Percentiles rank a stretch among this genome's conserved stretches.
These are phyloP conservation scores for Fonsecaea erecta DNA, from an alignment of 2,329 filamentous ascomycete species.

Conservation along the genomic window DNA sequence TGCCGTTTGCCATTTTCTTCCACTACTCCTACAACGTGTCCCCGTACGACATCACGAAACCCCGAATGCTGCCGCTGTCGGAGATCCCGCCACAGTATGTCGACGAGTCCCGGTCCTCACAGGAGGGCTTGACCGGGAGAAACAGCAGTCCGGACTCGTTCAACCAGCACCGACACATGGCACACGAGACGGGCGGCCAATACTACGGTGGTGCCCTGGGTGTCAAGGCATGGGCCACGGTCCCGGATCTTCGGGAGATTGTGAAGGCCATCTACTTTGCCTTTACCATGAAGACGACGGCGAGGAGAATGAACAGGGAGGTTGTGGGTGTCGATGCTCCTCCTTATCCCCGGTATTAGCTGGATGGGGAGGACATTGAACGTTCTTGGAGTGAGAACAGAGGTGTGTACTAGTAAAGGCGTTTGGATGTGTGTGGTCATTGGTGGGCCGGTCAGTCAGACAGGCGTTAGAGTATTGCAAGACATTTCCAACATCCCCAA, in stretches of 20 bases:
- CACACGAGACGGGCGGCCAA: background rate
- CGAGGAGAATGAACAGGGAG: conserved; percentile 16
- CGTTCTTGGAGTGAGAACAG: background rate
- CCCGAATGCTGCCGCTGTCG: conserved; percentile 4
- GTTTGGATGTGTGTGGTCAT: background rate
- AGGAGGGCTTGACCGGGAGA: background rate
- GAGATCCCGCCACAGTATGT: conserved; percentile 5
- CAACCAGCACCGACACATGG: background rate
- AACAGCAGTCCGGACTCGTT: conserved; percentile 1
- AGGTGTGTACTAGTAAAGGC: too few relatives aligned
- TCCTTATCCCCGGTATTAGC: background rate
- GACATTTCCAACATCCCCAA: too few relatives aligned
- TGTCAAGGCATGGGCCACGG: conserved; percentile 12
- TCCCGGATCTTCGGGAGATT: conserved; percentile 25
- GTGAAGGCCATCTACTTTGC: conserved; percentile 22
- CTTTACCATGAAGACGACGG: conserved; percentile 22
- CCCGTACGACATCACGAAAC: conserved; percentile 33
- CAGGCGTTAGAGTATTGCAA: background rate
- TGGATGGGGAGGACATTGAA: background rate
- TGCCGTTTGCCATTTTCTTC: conserved; percentile 42
- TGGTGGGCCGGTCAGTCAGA: too few relatives aligned
- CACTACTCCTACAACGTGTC: conserved; percentile 40
- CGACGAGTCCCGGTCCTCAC: background rate
- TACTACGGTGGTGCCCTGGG: conserved; percentile 27
- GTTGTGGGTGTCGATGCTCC: background rate